phyloP scores from a whole-genome alignment of 2,329 filamentous ascomycete species.

The Drechslerella stenobrocha region DNA sequence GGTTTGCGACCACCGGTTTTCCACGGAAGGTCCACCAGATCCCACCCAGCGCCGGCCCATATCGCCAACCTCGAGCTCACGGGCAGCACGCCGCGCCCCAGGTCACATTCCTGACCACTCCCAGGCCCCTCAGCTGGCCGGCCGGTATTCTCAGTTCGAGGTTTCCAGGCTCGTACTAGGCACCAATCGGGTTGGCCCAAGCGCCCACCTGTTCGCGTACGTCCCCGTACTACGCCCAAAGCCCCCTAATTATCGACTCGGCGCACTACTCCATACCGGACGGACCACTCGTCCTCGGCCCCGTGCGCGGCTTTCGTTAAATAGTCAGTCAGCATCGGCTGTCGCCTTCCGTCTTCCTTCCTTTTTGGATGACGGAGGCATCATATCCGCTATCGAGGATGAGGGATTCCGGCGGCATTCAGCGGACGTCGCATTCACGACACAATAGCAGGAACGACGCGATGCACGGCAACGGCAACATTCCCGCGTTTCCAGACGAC shows the following conservation, averaged over 20 bases:
- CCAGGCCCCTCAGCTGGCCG: conserved; percentile 6
- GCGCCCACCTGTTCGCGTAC: conserved; percentile 32
- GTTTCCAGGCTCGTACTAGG: conserved; percentile 15
- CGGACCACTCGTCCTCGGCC: no score
- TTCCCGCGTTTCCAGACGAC: conserved; percentile 52
- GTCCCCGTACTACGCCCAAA: no score
- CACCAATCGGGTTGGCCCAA: conserved; percentile 45
- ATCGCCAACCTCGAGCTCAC: no score
- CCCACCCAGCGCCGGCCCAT: no score
- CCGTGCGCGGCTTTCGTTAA: conserved; percentile 8
- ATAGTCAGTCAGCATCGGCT: conserved; percentile 18
- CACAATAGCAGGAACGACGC: conserved; percentile 18
- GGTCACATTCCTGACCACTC: conserved; percentile 24
- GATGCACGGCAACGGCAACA: conserved; percentile 49
- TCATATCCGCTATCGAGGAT: conserved; percentile 46
- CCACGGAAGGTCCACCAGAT: conserved; percentile 3
- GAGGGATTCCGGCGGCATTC: conserved; percentile 31
- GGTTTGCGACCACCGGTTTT: neutral
- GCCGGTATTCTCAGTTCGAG: conserved; percentile 6
- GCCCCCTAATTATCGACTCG: conserved; percentile 7
- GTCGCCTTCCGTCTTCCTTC: conserved; percentile 2
- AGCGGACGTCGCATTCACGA: conserved; percentile 29
- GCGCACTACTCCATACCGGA: no score
- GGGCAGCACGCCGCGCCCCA: conserved; percentile 1
- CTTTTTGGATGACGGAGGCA: conserved; percentile 40